A percentile compares a stretch with the other conserved stretches of the same genome.
phyloP scores from a whole-genome alignment of 148 eudicot genomes.

The Vaccinium corymbosum region DNA sequence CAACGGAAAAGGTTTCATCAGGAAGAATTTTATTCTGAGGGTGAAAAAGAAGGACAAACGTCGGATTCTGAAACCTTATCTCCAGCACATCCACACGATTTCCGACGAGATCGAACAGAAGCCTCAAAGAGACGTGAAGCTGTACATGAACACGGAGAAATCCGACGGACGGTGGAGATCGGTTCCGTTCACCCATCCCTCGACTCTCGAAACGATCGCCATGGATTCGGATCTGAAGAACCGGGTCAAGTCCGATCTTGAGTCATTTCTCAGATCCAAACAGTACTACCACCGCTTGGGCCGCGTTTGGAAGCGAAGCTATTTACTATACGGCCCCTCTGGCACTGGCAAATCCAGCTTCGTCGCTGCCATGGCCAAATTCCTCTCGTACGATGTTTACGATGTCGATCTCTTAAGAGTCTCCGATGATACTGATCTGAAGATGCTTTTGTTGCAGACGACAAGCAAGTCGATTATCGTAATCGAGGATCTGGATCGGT shows the following conservation, averaged over 20 bases:
- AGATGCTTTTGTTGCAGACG: conserved; percentile 49
- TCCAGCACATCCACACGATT: conserved; percentile 66
- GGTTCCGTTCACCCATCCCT: conserved; percentile 68
- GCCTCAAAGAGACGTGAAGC: conserved; percentile 29
- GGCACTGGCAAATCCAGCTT: conserved; percentile 95
- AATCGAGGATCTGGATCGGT: conserved; percentile 70
- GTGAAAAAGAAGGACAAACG: conserved; percentile 72
- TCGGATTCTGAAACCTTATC: conserved; percentile 58
- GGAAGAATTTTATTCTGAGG: conserved; percentile 34
- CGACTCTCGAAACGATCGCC: conserved; percentile 64
- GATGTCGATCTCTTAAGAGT: conserved; percentile 59
- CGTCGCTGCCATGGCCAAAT: conserved; percentile 71
- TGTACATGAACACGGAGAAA: conserved; percentile 30
- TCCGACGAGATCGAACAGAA: conserved; percentile 54
- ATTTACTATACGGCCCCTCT: conserved; percentile 85
- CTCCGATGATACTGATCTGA: conserved; percentile 57
- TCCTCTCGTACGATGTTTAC: conserved; percentile 63
- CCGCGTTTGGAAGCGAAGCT: conserved; percentile 84
- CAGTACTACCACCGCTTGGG: conserved; percentile 74
- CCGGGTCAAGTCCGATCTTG: conserved; percentile 62
- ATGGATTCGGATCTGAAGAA: conserved; percentile 67
- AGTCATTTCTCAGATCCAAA: conserved; percentile 59
- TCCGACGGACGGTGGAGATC: conserved; percentile 51
- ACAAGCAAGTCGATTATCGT: conserved; percentile 53
- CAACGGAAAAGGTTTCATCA: background rate